A percentile compares a stretch with the other conserved stretches of the same genome.
phyloP scores from a whole-genome alignment of 306 rosid genomes.

The Comarum palustre region DNA sequence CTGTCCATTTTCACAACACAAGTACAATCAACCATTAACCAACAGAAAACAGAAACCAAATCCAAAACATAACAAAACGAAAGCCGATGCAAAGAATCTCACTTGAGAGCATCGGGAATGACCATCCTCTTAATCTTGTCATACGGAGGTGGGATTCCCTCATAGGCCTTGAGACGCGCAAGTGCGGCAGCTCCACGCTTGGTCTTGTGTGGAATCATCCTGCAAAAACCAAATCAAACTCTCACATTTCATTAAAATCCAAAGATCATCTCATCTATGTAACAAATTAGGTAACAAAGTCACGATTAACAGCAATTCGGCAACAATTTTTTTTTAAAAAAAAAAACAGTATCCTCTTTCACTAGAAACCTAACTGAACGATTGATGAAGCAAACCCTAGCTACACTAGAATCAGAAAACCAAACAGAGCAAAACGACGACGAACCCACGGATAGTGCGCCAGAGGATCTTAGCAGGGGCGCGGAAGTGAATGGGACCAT shows the following conservation, averaged over 20 bases:
- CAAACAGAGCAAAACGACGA: background rate
- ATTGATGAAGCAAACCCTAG: background rate
- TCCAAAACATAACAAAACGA: too few relatives aligned
- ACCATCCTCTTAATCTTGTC: slow-evolving; percentile 61
- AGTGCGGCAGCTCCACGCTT: slow-evolving; percentile 68
- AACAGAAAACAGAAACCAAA: background rate
- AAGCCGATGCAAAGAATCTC: slow-evolving; percentile 16
- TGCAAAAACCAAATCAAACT: slow-evolving; percentile 8
- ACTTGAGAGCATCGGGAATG: slow-evolving; percentile 66
- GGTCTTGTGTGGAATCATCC: slow-evolving; percentile 65
- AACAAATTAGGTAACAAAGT: too few relatives aligned
- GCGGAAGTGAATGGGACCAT: slow-evolving; percentile 73
- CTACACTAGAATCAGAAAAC: background rate
- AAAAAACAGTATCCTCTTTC: too few relatives aligned
- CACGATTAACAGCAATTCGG: too few relatives aligned
- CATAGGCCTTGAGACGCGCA: slow-evolving; percentile 56
- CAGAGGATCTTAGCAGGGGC: slow-evolving; percentile 72
- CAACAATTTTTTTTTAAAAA: too few relatives aligned
- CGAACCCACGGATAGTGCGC: slow-evolving; percentile 79
- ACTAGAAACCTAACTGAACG: too few relatives aligned
- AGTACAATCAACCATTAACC: background rate
- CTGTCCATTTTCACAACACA: slow-evolving; percentile 19
- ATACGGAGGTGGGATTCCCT: slow-evolving; percentile 62
- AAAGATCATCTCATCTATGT: too few relatives aligned
- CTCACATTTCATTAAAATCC: background rate